Evolutionary conservation across 805 yeast genomes (phyloP).

Genomic region (Schizosaccharomyces cryophilus): DNA sequence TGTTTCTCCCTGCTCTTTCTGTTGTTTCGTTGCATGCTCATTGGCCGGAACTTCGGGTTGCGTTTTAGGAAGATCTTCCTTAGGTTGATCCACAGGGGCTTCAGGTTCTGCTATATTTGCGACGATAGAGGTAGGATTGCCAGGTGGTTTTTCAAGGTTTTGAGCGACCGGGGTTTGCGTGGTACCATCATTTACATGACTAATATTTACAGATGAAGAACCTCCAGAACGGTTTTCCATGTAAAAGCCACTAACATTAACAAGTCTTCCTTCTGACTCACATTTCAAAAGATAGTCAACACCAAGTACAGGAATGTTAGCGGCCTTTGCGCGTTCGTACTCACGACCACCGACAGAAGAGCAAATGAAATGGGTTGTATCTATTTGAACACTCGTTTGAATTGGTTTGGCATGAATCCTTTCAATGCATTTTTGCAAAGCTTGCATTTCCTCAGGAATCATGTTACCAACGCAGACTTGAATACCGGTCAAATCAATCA

Average conservation of each 20-base stretch:
- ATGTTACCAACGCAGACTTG: constrained; percentile 74
- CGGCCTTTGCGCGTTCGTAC: constrained; percentile 52
- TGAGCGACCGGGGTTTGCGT: not conserved
- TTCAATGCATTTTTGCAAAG: constrained; percentile 34
- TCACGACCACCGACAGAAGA: constrained; percentile 29
- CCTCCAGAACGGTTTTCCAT: constrained; percentile 11
- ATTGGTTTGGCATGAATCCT: constrained; percentile 68
- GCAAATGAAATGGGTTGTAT: constrained; percentile 82
- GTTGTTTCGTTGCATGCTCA: too few species aligned
- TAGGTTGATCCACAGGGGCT: too few species aligned
- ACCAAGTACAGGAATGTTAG: constrained; percentile 77
- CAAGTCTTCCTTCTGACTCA: constrained; percentile 63
- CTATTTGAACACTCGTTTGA: constrained; percentile 51
- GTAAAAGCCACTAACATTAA: constrained; percentile 76
- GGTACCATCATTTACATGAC: not conserved
- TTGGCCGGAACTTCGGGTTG: too few species aligned
- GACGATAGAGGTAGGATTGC: too few species aligned
- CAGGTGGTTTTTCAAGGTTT: too few species aligned
- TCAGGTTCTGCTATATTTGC: too few species aligned
- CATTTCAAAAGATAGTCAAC: constrained; percentile 97
- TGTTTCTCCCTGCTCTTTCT: too few species aligned
- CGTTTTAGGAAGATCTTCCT: too few species aligned
- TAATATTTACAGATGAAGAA: not conserved
- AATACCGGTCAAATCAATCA: constrained; percentile 87
- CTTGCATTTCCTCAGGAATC: constrained; percentile 25